Base-by-base conservation (phyloP, 2,329 filamentous ascomycete species). In the Botrytis paeoniae region DNA sequence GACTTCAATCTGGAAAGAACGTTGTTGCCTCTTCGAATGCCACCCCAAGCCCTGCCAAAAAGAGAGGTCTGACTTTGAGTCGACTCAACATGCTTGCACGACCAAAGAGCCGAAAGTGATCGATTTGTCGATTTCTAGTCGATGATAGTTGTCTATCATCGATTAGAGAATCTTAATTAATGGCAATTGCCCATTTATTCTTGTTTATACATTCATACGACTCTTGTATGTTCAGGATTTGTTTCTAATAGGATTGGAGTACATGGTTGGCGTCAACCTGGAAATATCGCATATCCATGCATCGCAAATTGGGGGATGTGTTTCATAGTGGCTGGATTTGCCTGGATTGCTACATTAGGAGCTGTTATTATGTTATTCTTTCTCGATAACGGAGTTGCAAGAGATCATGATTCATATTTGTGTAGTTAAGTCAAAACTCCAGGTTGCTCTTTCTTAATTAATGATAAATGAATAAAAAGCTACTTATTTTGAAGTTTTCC, bases 11-110 rank as follows among this genome's bases (percentile, higher is more conserved):
- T 61, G 74, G 72, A 64, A 81, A 78, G n/a, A 78, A 79, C 29
- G 77, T 74, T 41, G 66, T 74, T 25, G 73, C 72, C 32, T 73
- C 78, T 29, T 57, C 51, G 7, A 57, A 57, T n/a, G n/a, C 51
- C n/a, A 76, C 82, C 37, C 80, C 83, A 4, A 88, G 84, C 71
- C 84, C 88, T 6, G 81, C 81, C 69, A 89, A 88, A 83, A 84
- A 77, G 72, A 74, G 74, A 37, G 83, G 85, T 37, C 80, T 91
- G 73, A 90, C 85, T 75, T 79, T 90, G 74, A 89, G 87, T 79
- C 85, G 89, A 74, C 83, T 91, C 72, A 87, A 89, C 78, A 87
- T 89, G 86, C 85, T 91, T 37, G 86, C 89, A 64, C 84, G 85
- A 62, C 89, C 89, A 1, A 91, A 91, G 83, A 81, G 85, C 75